Conservation (phyloP, 768 basidiomycete species). For the Boletellus ananas region DNA sequence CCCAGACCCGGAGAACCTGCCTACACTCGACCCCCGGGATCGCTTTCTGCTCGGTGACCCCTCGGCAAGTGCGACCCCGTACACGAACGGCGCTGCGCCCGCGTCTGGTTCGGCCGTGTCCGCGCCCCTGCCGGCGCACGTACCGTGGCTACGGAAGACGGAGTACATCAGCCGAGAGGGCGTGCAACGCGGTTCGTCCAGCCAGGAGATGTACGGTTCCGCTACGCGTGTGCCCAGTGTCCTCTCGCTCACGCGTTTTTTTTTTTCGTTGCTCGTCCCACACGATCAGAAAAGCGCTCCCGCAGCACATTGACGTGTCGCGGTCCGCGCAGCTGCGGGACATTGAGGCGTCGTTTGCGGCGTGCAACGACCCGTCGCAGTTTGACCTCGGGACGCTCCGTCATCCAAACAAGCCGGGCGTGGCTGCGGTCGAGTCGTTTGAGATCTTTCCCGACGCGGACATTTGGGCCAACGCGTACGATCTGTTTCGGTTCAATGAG, state of each 20-base stretch:
- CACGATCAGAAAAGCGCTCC: constrained; percentile 41
- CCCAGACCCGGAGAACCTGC: constrained; percentile 57
- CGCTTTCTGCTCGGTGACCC: constrained; percentile 72
- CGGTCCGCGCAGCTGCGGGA: constrained; percentile 69
- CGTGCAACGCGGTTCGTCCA: constrained; percentile 38
- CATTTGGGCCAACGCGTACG: constrained; percentile 88
- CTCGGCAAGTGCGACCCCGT: constrained; percentile 41
- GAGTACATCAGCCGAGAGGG: constrained; percentile 78
- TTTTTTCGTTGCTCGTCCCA: constrained; percentile 9
- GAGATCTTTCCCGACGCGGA: constrained; percentile 81
- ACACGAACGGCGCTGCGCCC: constrained; percentile 36
- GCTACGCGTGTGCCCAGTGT: not conserved
- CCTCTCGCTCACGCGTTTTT: not conserved
- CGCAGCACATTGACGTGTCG: constrained; percentile 64
- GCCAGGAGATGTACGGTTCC: constrained; percentile 54
- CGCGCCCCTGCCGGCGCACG: constrained; percentile 53
- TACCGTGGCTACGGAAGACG: constrained; percentile 90
- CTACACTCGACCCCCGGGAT: constrained; percentile 69
- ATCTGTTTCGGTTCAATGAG: constrained; percentile 82
- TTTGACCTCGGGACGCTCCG: constrained; percentile 57
- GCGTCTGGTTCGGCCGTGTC: constrained; percentile 37
- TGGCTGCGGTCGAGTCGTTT: constrained; percentile 76
- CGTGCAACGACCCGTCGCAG: constrained; percentile 47
- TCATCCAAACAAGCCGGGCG: constrained; percentile 76
- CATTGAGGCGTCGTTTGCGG: constrained; percentile 73